phyloP scores from a whole-genome alignment of 2,329 filamentous ascomycete genomes.

The Fusarium nodosum region DNA sequence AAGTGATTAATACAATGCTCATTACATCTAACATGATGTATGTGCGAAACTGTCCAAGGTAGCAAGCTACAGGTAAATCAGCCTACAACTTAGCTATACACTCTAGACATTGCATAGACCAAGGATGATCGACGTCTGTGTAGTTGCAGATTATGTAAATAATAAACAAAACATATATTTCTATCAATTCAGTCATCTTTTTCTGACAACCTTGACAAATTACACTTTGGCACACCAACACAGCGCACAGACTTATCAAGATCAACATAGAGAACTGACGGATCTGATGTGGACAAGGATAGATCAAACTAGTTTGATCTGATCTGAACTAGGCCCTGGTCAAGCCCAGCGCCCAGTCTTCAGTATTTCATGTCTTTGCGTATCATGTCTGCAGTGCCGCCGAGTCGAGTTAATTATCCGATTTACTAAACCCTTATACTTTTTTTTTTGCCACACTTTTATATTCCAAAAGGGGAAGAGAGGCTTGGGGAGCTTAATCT shows the following conservation, averaged over 20 bases:
- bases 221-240: not conserved
- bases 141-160: not conserved
- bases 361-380: not conserved
- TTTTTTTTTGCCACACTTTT: not conserved
- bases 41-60: not conserved
- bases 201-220: not conserved
- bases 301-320: not conserved
- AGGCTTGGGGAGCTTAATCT: not conserved
- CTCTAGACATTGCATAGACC: not conserved
- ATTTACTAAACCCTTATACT: not conserved
- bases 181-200: not conserved
- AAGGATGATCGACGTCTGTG: slow-evolving; percentile 1
- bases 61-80: not conserved
- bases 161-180: not conserved
- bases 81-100: not conserved
- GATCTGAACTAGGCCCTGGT: not conserved
- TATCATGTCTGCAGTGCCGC: not conserved
- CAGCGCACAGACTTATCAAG: slow-evolving; percentile 1
- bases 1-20: not conserved
- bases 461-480: not conserved
- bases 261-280: not conserved
- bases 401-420: not conserved
- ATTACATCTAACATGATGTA: not conserved
- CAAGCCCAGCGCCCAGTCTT: not conserved
- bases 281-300: not conserved